Evolutionary conservation across 148 eudicot genomes (phyloP).

Genomic region (Drosera capensis): DNA sequence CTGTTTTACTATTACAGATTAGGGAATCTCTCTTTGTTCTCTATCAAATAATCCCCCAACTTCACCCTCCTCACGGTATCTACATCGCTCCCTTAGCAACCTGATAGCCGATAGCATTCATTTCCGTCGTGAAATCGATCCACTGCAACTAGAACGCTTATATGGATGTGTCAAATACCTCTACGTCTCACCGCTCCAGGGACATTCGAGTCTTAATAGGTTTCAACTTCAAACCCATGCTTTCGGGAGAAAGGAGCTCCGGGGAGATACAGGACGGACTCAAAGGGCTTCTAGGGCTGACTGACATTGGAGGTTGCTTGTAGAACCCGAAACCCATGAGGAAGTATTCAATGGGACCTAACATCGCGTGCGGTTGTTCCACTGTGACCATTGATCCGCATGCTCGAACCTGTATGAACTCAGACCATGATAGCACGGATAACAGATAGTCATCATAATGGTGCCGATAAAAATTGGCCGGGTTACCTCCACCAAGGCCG

Average conservation of each 20-base stretch:
- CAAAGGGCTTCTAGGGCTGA: slow-evolving; percentile 93
- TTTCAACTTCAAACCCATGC: slow-evolving; percentile 94
- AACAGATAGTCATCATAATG: not conserved
- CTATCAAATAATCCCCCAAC: too few relatives aligned
- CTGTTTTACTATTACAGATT: too few relatives aligned
- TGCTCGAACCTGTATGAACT: slow-evolving; percentile 50
- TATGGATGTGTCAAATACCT: too few relatives aligned
- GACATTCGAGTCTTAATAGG: slow-evolving; percentile 77
- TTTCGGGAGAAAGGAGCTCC: slow-evolving; percentile 95
- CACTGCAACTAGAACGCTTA: too few relatives aligned
- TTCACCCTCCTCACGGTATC: too few relatives aligned
- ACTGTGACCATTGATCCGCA: slow-evolving; percentile 93
- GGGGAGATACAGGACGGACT: slow-evolving; percentile 84
- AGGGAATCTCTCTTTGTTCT: too few relatives aligned
- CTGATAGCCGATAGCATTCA: too few relatives aligned
- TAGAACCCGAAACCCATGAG: slow-evolving; percentile 84
- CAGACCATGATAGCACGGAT: not conserved
- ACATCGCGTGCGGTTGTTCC: slow-evolving; percentile 91
- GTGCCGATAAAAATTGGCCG: not conserved
- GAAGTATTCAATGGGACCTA: slow-evolving; percentile 80
- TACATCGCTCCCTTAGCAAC: too few relatives aligned
- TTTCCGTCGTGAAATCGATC: too few relatives aligned
- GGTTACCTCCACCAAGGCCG: slow-evolving; percentile 87
- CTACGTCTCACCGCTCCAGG: slow-evolving; percentile 23
- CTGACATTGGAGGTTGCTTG: slow-evolving; percentile 45